Evolutionary conservation across 2,329 filamentous ascomycete species (phyloP), one percentile per base, ranked within the genome.

Genomic region (Aspergillus ochraceoroseus): DNA sequence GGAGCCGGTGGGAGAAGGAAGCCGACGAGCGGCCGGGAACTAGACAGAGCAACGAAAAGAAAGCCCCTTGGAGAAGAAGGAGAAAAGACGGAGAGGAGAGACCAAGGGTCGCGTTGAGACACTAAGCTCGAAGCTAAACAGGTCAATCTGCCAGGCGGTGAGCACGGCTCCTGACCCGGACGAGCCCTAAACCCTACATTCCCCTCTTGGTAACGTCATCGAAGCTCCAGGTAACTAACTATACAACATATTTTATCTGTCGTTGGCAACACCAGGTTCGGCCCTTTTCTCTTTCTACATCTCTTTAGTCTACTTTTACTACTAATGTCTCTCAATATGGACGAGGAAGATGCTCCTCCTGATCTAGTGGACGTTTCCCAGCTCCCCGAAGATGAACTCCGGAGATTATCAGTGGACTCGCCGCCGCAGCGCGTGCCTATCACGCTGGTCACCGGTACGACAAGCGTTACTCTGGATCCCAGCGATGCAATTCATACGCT

Each of bases 381-480:
- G 27, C 47, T 56, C 20, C 56, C 61, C 26, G 48, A 55, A 29
- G 45, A 52, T 1, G 53, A 59, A 42, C 49, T 53, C 18, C 54
- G 56, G 23, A 53, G 55, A 22, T 49, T 54, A 20, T 50, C 53
- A 30, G 31, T 48, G 29, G 50, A 59, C 12, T 51, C 59, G 28
- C 44, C 54, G 32, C 44, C 61, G 18, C 53, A 54, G 41, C 70
- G 70, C 46, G 71, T 74, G 25, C 71, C 71, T 18, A 71, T 74
- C 41, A 73, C 70, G 7, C 64, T 74, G 33, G 66, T 74, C 30
- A 74, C 71, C 44, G 71, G 70, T 72, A 65, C 41, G 49, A 41
- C 20, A 26, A 34, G 34, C 34, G 27, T 23, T 25, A 29, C 22
- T 33, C 33, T 34, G 32, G 30, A 43, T 37, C 17, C 14, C 18